A percentile compares a stretch with the other conserved stretches of the same genome.
Evolutionary conservation across 2,329 filamentous ascomycete genomes (phyloP).

Genomic region (Aspergillus hortae): DNA sequence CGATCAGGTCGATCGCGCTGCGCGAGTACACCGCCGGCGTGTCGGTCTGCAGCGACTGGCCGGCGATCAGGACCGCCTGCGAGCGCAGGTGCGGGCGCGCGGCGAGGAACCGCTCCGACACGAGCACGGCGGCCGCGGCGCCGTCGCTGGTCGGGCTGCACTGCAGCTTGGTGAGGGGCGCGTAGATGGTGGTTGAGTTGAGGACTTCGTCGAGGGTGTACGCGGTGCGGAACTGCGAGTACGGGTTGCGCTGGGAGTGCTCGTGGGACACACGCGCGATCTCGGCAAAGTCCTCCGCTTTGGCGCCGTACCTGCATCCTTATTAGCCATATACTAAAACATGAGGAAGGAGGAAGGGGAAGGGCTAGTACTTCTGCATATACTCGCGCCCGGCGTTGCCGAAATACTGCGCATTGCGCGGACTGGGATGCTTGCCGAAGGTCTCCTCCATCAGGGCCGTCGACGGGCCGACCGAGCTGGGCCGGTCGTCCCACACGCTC

Average conservation of each 20-base stretch:
- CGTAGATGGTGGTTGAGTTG: conserved; percentile 71
- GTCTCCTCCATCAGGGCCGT: conserved; percentile 78
- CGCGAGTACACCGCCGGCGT: conserved; percentile 74
- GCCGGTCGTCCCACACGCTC: conserved; percentile 78
- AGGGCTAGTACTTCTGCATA: conserved; percentile 71
- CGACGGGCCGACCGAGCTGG: conserved; percentile 71
- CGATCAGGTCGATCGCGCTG: conserved; percentile 82
- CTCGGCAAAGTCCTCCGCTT: conserved; percentile 1
- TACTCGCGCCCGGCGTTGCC: conserved; percentile 92
- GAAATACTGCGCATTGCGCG: conserved; percentile 87
- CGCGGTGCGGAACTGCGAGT: conserved; percentile 91
- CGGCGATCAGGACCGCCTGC: conserved; percentile 84
- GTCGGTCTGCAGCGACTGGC: conserved; percentile 85
- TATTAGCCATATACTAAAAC: not conserved
- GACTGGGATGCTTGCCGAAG: conserved; percentile 74
- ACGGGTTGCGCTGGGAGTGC: conserved; percentile 88
- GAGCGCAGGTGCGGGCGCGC: conserved; percentile 74
- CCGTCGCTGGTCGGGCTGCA: conserved; percentile 97
- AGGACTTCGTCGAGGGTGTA: conserved; percentile 84
- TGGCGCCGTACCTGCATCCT: conserved; percentile 38
- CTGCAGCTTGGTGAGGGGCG: conserved; percentile 93
- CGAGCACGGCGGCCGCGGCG: conserved; percentile 80
- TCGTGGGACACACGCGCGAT: conserved; percentile 76
- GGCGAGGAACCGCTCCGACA: conserved; percentile 84
- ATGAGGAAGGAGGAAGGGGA: not conserved